phyloP scores from a whole-genome alignment of 345 rosid species.

The Salix brachista region DNA sequence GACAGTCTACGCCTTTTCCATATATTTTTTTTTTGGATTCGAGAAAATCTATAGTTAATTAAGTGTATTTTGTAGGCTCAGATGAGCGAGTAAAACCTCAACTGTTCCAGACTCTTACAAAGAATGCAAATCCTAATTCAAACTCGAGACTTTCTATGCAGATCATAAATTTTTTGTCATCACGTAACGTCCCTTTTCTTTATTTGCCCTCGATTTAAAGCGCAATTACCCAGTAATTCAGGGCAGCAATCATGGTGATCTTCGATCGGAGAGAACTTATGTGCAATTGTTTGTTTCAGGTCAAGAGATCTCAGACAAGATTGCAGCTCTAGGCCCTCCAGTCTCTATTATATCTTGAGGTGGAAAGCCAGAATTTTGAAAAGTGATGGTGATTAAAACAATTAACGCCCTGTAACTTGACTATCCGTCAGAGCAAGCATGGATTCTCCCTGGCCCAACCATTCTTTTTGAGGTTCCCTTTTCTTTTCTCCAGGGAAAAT shows the following conservation, averaged over 20 bases:
- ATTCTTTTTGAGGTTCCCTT: background rate
- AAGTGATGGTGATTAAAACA: background rate
- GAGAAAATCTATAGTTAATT: no score
- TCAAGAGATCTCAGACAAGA: background rate
- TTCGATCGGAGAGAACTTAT: background rate
- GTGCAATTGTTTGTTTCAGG: background rate
- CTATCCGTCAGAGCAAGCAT: background rate
- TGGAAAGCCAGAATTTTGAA: background rate
- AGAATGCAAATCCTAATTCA: accelerated
- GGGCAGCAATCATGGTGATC: background rate
- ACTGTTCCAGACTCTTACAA: accelerated
- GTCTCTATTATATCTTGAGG: background rate
- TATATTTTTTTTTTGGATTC: no score
- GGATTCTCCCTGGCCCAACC: background rate
- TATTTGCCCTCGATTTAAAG: background rate
- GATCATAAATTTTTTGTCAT: no score
- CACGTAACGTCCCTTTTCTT: no score
- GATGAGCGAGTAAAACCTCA: no score
- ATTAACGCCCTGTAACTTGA: background rate
- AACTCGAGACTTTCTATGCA: no score
- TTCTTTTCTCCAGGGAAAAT: background rate
- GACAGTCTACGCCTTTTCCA: background rate
- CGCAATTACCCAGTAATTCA: background rate
- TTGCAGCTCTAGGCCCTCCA: background rate
- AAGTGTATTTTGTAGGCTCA: no score